phyloP scores from a whole-genome alignment of 768 basidiomycete species.

The Russula foetens region DNA sequence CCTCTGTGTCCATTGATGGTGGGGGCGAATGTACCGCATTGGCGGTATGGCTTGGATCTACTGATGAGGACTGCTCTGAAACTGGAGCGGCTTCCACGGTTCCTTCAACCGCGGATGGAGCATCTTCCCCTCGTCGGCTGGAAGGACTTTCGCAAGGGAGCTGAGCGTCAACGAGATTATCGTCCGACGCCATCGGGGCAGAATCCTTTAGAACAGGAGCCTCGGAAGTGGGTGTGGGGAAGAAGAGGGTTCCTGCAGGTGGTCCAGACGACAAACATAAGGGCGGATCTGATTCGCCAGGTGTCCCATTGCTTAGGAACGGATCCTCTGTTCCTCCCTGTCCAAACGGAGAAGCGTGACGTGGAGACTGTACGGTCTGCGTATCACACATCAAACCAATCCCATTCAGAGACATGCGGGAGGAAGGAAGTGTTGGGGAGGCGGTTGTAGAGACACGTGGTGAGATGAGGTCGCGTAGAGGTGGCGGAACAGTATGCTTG shows the following conservation, averaged over 20 bases:
- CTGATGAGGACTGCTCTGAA: background rate
- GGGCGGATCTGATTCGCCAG: background rate
- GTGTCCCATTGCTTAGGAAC: background rate
- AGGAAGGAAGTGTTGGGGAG: background rate
- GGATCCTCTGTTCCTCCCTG: background rate
- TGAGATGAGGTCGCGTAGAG: background rate
- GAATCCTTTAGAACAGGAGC: background rate
- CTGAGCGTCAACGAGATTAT: background rate
- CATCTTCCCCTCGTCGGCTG: background rate
- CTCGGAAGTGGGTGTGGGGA: background rate
- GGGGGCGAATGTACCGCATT: background rate
- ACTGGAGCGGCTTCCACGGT: background rate
- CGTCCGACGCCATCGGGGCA: background rate
- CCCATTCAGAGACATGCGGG: background rate
- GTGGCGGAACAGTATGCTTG: background rate
- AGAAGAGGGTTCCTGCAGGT: background rate
- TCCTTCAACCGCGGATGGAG: background rate
- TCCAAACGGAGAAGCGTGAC: background rate
- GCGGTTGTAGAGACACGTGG: background rate
- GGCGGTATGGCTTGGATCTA: background rate
- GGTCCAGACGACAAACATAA: background rate
- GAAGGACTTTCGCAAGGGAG: background rate
- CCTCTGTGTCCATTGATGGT: background rate
- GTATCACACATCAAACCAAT: background rate
- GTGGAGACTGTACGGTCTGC: background rate